A percentile compares a stretch with the other conserved stretches of the same genome.
Evolutionary conservation across 345 rosid species (phyloP).

Genomic region (Citrus reticulata): DNA sequence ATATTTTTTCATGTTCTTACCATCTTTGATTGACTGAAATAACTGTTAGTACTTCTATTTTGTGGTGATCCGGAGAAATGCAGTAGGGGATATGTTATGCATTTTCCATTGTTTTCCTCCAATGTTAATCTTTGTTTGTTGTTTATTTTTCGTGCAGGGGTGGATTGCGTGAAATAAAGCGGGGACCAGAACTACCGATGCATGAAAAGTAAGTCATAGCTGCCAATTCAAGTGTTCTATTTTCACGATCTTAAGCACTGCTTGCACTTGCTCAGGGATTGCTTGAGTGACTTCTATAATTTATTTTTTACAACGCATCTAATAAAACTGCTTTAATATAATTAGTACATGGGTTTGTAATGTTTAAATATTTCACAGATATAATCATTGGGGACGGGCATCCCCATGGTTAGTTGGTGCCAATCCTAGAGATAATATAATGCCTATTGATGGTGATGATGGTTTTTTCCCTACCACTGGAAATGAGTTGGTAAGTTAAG

Average conservation of each 20-base stretch:
- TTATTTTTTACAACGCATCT: neutral
- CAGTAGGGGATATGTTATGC: neutral
- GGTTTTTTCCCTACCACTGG: conserved; percentile 88
- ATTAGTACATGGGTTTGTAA: conserved; percentile 2
- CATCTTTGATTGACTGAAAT: neutral
- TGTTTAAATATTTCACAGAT: conserved; percentile 38
- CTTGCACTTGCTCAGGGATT: neutral
- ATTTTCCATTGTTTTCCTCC: neutral
- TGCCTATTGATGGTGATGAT: conserved; percentile 88
- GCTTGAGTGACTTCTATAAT: neutral
- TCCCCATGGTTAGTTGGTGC: conserved; percentile 80
- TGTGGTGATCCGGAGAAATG: neutral
- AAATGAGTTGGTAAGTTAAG: conserved; percentile 72
- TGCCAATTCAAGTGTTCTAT: conserved; percentile 1
- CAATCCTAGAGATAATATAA: conserved; percentile 79
- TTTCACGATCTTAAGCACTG: neutral
- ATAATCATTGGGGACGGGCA: conserved; percentile 67
- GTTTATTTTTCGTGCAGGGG: conserved; percentile 35
- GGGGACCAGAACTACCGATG: conserved; percentile 53
- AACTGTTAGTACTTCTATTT: neutral
- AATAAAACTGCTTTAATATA: neutral
- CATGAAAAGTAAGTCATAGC: conserved; percentile 69
- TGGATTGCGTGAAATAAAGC: conserved; percentile 38
- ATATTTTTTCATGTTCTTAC: conserved; percentile 1
- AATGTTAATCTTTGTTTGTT: neutral